Base-by-base conservation (phyloP, 148 eudicot species). In the Fagopyrum homotropicum region DNA sequence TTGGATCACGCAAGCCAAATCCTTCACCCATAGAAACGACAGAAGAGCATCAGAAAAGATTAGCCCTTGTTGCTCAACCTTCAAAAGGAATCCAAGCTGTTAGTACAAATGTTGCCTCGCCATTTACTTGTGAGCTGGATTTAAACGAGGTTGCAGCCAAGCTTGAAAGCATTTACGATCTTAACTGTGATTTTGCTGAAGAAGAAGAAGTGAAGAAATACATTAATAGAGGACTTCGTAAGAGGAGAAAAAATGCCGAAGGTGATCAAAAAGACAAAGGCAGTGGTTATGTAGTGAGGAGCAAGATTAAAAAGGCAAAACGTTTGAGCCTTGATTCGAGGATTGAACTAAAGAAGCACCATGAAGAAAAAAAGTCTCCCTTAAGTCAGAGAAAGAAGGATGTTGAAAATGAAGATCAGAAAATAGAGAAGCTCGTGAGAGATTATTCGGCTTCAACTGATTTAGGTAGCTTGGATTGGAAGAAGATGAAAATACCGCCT, bases 401-500 rank as follows among this genome's bases (percentile, higher is more conserved):
- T 44, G 47, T 51, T 6, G 77, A 81, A 22, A 73, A 77, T 74
- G 91, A 88, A 79, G 89, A 80, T 76, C 91, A 84, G 43, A 87
- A 82, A 72, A 84, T 89, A 59, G 77, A 83, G 73, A 85, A 80
- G 82, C 94, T 95, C 63, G 89, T 90, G 7, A 85, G 94, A 63
- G 93, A 88, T 29, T 90, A 89, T 80, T 86, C 99, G 17, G 83
- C 79, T 19, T 88, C 91, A 44, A 85, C 90, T n/a, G 91, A 90
- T 76, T 79, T 90, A 82, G 90, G 75, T 71, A 86, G 91, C 91
- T 81, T 89, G 63, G 97, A 92, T 51, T 95, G 99, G 99, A 95
- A 90, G 84, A 95, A 84, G 80, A 89, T 86, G 98, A 95, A 92
- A 89, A 92, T 95, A 51, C 98, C 99, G 0, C 90, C 98, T 0